phyloP scores from a whole-genome alignment of 257 asterid species.

The Solanum ossicruentum region DNA sequence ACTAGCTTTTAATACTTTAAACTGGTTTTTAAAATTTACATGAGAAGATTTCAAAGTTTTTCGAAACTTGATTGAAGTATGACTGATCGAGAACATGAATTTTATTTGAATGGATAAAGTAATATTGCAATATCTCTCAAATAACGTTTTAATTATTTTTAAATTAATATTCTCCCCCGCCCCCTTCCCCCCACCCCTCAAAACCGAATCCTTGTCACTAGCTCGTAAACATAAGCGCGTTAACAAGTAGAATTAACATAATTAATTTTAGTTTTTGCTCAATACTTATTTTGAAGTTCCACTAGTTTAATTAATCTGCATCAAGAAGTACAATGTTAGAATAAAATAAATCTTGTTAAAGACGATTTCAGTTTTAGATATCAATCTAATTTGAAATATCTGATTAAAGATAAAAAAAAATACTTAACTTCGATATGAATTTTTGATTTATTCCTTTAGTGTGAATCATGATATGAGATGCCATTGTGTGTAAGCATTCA shows the following conservation, averaged over 20 bases:
- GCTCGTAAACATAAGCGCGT: background rate
- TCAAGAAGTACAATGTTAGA: accelerated
- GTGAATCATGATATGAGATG: background rate
- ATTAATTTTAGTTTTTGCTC: too few species aligned
- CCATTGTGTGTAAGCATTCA: background rate
- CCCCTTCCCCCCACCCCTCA: too few species aligned
- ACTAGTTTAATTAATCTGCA: background rate
- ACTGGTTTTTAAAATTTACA: too few species aligned
- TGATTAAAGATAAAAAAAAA: background rate
- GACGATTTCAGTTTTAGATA: background rate
- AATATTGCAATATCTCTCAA: too few species aligned
- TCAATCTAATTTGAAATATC: background rate
- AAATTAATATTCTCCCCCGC: too few species aligned
- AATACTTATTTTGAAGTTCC: background rate
- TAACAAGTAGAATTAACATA: background rate
- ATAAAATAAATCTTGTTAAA: background rate
- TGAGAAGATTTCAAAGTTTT: too few species aligned
- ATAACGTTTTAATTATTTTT: too few species aligned
- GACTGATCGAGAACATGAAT: too few species aligned
- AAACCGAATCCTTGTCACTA: too few species aligned
- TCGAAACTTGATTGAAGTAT: too few species aligned
- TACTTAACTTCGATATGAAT: background rate
- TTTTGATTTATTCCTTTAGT: background rate
- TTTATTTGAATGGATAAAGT: too few species aligned
- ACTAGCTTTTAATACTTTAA: too few species aligned